A percentile compares a stretch with the other conserved stretches of the same genome.
These are phyloP conservation scores for Platismatia glauca DNA, from an alignment of 495 filamentous ascomycete species.

Conservation along the genomic window DNA sequence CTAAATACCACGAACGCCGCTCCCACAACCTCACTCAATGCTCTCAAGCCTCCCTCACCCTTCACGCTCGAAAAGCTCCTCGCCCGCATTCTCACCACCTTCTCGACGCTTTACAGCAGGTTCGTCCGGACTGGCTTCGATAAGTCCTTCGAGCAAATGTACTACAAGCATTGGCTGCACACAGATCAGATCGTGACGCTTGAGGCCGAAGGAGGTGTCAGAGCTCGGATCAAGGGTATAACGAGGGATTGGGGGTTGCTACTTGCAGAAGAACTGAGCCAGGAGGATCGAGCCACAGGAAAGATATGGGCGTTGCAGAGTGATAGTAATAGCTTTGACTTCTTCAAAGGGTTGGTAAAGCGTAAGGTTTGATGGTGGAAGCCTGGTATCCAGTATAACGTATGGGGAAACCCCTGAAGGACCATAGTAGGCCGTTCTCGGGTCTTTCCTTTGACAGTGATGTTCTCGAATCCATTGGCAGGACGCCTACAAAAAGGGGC, in stretches of 20 bases:
- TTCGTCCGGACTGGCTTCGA: slow-evolving; percentile 71
- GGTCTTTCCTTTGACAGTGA: too few relatives aligned
- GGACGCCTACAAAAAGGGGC: too few relatives aligned
- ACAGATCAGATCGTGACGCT: slow-evolving; percentile 82
- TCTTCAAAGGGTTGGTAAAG: slow-evolving; percentile 81
- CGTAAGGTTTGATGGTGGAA: slow-evolving; percentile 51
- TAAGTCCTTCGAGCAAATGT: slow-evolving; percentile 58
- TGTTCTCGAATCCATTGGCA: too few relatives aligned
- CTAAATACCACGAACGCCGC: slow-evolving; percentile 79
- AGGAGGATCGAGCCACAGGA: slow-evolving; percentile 63
- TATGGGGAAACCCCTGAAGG: too few relatives aligned
- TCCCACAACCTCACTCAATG: slow-evolving; percentile 80
- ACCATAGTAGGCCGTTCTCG: too few relatives aligned
- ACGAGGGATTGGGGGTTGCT: slow-evolving; percentile 82
- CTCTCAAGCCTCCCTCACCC: slow-evolving; percentile 48
- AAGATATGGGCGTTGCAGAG: slow-evolving; percentile 79
- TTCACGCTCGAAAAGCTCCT: slow-evolving; percentile 75
- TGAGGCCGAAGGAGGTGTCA: slow-evolving; percentile 69
- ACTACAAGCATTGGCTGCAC: slow-evolving; percentile 87
- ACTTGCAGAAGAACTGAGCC: slow-evolving; percentile 69
- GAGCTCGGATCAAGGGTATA: slow-evolving; percentile 79
- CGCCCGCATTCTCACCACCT: slow-evolving; percentile 68
- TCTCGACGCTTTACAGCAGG: slow-evolving; percentile 66
- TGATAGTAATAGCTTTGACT: slow-evolving; percentile 98
- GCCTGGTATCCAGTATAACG: neutral